Evolutionary conservation across 2,329 filamentous ascomycete species (phyloP).

Genomic region (Sarocladium kiliense): DNA sequence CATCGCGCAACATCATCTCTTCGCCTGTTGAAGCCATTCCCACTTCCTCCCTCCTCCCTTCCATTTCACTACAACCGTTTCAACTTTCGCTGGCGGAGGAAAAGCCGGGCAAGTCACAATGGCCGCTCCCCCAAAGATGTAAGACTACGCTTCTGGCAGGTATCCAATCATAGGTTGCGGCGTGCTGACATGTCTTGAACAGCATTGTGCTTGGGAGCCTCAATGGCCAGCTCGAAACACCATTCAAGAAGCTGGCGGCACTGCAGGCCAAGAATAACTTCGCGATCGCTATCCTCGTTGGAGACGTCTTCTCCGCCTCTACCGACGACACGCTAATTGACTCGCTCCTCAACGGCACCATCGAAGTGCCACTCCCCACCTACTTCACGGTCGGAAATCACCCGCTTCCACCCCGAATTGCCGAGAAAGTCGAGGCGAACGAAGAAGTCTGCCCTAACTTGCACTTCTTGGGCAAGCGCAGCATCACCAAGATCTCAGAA

Average conservation of each 20-base stretch:
- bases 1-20: conserved; percentile 29
- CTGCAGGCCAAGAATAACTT: conserved; percentile 87
- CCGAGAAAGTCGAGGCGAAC: conserved; percentile 68
- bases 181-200: background rate
- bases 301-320: conserved; percentile 69
- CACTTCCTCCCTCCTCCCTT: conserved; percentile 8
- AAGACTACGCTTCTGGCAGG: conserved; percentile 15
- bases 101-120: conserved; percentile 23
- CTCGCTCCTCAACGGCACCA: conserved; percentile 65
- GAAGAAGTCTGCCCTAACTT: conserved; percentile 84
- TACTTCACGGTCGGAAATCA: conserved; percentile 82
- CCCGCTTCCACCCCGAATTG: conserved; percentile 64
- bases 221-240: conserved; percentile 69
- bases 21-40: conserved; percentile 1
- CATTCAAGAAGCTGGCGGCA: conserved; percentile 73
- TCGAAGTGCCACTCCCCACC: conserved; percentile 72
- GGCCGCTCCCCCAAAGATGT: conserved; percentile 44
- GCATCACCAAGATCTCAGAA: conserved; percentile 82
- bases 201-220: conserved; percentile 80
- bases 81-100: background rate
- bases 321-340: conserved; percentile 55
- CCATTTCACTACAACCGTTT: background rate
- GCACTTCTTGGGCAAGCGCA: conserved; percentile 82
- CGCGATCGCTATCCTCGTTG: conserved; percentile 75
- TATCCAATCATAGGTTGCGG: background rate